Evolutionary conservation across 179 eudicot genomes (phyloP).

Genomic region (Monotropa hypopitys): DNA sequence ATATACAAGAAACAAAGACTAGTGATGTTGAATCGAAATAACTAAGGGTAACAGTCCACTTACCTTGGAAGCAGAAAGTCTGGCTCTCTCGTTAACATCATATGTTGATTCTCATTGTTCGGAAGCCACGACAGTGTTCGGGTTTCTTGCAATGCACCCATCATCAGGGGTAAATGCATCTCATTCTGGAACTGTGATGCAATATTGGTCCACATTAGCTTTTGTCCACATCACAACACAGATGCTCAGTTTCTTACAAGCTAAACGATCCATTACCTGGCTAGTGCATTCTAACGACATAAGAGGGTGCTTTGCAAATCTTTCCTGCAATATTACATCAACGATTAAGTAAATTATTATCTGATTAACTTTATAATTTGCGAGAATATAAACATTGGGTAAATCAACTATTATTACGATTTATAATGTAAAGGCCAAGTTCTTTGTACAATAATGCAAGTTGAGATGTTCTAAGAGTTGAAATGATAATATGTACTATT

Average conservation of each 20-base stretch:
- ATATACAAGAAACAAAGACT: not conserved
- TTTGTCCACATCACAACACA: not conserved
- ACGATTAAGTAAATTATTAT: not conserved
- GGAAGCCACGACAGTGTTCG: conserved; percentile 59
- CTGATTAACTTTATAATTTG: not conserved
- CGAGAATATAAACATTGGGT: not conserved
- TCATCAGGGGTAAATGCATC: conserved; percentile 48
- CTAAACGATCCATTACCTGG: conserved; percentile 37
- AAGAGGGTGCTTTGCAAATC: conserved; percentile 35
- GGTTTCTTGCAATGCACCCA: conserved; percentile 40
- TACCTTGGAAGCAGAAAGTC: conserved; percentile 49
- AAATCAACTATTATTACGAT: not conserved
- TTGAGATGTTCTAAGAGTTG: not conserved
- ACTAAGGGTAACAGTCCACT: conserved; percentile 7
- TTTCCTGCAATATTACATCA: conserved; percentile 35
- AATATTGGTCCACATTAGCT: conserved; percentile 3
- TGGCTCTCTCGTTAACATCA: conserved; percentile 42
- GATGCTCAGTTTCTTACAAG: not conserved
- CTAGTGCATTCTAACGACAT: conserved; percentile 53
- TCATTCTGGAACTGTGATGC: conserved; percentile 50
- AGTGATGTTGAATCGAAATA: not conserved
- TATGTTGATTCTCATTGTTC: conserved; percentile 38
- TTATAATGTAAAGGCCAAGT: not conserved
- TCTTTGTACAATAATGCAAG: not conserved
- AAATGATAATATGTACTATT: not conserved